Evolutionary conservation across 345 rosid species (phyloP).

Genomic region (Pistacia atlantica): DNA sequence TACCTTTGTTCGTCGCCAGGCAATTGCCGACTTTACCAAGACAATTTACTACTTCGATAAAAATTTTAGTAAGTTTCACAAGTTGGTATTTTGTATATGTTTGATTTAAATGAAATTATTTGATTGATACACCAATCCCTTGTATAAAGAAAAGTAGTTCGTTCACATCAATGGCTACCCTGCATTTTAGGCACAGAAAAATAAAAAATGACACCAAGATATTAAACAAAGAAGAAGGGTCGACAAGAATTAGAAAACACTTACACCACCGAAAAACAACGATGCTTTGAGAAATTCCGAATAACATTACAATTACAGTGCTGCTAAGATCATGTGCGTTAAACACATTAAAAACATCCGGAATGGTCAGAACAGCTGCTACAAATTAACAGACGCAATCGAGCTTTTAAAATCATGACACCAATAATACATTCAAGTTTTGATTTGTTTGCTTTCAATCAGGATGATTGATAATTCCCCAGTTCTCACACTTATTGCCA

Average conservation of each 20-base stretch:
- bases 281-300: neutral
- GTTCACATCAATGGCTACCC: neutral
- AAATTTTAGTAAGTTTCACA: neutral
- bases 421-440: slow-evolving; percentile 3
- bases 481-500: neutral
- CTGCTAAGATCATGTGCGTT: neutral
- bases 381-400: neutral
- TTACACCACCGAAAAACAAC: neutral
- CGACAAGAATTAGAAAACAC: neutral
- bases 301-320: neutral
- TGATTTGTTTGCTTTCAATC: neutral
- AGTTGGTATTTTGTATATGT: neutral
- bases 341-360: neutral
- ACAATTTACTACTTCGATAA: neutral
- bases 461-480: neutral
- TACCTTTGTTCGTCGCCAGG: neutral
- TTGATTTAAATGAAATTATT: neutral
- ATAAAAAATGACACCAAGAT: neutral
- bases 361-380: slow-evolving; percentile 11
- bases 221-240: neutral
- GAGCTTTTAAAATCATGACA: neutral
- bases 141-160: neutral
- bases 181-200: neutral
- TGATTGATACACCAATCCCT: neutral
- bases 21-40: neutral